Base-by-base conservation (phyloP, 371 early-diverging fungal species). In the Circinella minor region DNA sequence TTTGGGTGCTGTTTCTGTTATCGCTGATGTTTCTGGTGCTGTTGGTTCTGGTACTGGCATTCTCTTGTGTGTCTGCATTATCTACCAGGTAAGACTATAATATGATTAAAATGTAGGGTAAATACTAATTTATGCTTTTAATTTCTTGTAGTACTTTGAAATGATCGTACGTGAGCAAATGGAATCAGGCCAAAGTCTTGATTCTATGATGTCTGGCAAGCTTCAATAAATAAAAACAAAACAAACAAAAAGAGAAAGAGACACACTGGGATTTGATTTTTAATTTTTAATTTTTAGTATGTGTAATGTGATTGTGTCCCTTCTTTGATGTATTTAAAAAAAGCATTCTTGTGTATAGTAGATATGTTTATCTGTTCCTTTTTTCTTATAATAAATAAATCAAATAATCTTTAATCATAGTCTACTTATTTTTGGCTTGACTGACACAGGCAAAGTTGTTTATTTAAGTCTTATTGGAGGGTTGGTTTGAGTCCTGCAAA, bases 31-130 rank as follows among this genome's bases (percentile, higher is more conserved):
- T 70, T 66, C 85, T 47, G 98, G 97, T 59, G 94, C 92, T 39
- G 91, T 99, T 84, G 99, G 99, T 38, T 96, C 98, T 55, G 99
- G 99, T 39, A 98, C 99, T 49, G 99, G 99, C 89, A 99, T 99
- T 71, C 87, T 99, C 78, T 81, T 99, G 69, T 96, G 98, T 65
- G 99, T 99, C 47, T 98, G 99, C 63, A 99, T 99, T 74, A 98
- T 99, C 79, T 99, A 99, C 90, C 98, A 99, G 74, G 77, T 74
- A 74, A 57, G n/a, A 2, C 4, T 13, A 7, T 8, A 46, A 4
- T 11, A 36, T 37, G 8, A 11, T 4, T 9, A 20, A 7, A 8
- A 54, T 36, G 17, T 20, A 36, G 83, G 84, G 65, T 74, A 76
- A 80, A 80, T 65, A 46, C 46, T 49, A 1, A 63, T 72, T 46